These are phyloP conservation scores for Peniophora sp. DNA, from an alignment of 1,284 basidiomycete species.

Conservation along the genomic window DNA sequence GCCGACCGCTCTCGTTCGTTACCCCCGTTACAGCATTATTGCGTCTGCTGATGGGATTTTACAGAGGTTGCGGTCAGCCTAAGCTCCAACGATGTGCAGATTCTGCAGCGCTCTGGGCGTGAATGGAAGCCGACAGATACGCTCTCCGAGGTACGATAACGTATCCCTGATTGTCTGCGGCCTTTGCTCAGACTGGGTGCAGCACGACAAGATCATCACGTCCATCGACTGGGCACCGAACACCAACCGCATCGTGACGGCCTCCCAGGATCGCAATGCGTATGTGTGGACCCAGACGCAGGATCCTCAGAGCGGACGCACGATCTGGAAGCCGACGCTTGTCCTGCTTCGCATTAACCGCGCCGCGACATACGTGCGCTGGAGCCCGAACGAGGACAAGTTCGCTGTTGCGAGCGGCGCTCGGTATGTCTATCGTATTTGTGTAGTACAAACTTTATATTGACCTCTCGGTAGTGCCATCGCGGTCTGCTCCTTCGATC, in stretches of 20 bases:
- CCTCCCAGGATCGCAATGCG: constrained; percentile 97
- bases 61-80: constrained; percentile 88
- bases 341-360: constrained; percentile 93
- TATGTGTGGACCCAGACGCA: constrained; percentile 93
- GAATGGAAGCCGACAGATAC: constrained; percentile 79
- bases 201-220: constrained; percentile 99
- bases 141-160: constrained; percentile 66
- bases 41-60: constrained; percentile 4
- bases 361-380: constrained; percentile 91
- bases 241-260: constrained; percentile 96
- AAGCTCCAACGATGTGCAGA: constrained; percentile 86
- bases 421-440: constrained; percentile 41
- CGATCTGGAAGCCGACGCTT: constrained; percentile 94
- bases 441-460: neutral
- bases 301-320: constrained; percentile 60
- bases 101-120: constrained; percentile 61
- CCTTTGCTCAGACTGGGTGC: constrained; percentile 1
- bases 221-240: constrained; percentile 98
- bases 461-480: constrained; percentile 56
- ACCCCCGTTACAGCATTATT: neutral
- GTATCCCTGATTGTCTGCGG: constrained; percentile 13
- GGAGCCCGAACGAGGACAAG: constrained; percentile 98
- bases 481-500: constrained; percentile 90
- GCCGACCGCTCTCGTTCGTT: constrained; percentile 78
- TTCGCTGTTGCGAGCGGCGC: constrained; percentile 98